Evolutionary conservation across 192 early-diverging fungal species (phyloP), one percentile per base, ranked within the genome.

Genomic region (Podila epigama): DNA sequence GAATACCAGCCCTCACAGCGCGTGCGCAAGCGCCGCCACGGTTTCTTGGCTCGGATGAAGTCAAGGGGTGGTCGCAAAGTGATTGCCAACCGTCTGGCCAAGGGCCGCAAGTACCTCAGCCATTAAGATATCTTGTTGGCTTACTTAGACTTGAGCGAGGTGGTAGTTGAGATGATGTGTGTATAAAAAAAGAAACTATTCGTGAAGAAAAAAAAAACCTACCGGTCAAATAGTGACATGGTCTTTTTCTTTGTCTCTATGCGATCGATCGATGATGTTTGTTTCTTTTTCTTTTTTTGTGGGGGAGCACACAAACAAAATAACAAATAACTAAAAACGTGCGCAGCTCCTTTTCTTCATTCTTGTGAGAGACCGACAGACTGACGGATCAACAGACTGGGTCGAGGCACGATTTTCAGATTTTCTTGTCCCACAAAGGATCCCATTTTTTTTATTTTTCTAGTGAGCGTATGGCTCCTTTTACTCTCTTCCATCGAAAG

Each of bases 1-100:
- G 93, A 93, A 60, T 99, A 96, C 81, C 96, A 96, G 81, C 97
- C 97, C 12, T 92, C 89, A 66, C 94, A 93, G 56, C 67, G 95
- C 13, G 92, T 93, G 55, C 90, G 96, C 36, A 98, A 98, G 84
- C 86, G 96, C 63, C 87, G 89, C 75, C 92, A 93, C 81, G 97
- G 97, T 55, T 99, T 97, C 81, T 85, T 97, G 70, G 81, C 84
- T 42, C 85, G 97, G 13, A 75, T 96, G 66, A 81, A 89, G 62
- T 94, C 91, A 34, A 89, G 90, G 57, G 85, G 78, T 20, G 97
- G 97, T 6, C 86, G 94, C 27, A 91, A 86, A 65, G 86, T 94
- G 1, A 80, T 99, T 31, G 68, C 70, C 15, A 84, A 93, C 55
- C 85, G 97, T 18, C 87, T 85, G 66, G 56, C 94, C 57, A 99